Percentiles rank a stretch among this genome's conserved stretches.
Conservation (phyloP, 2,329 filamentous ascomycete species). For the Talaromyces rugulosus region DNA sequence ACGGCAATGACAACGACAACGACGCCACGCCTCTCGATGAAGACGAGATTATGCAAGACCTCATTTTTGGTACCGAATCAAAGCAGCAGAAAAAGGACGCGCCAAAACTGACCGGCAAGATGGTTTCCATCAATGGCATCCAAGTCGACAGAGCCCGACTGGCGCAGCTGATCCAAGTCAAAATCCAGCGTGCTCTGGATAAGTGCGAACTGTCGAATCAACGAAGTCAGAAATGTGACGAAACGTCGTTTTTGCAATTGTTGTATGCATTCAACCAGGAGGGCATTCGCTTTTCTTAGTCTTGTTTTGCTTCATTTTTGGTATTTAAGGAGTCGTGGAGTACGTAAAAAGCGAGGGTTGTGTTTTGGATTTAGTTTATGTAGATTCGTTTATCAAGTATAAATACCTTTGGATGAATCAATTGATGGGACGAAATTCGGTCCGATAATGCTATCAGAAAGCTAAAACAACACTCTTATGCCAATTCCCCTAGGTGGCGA, state of each 20-base stretch:
- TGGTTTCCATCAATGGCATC: constrained; percentile 9
- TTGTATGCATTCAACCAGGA: constrained; percentile 83
- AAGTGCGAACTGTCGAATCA: constrained; percentile 78
- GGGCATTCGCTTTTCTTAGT: constrained; percentile 62
- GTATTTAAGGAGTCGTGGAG: background rate
- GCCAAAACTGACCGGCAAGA: constrained; percentile 44
- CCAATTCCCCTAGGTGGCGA: constrained; percentile 19
- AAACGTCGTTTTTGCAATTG: constrained; percentile 84
- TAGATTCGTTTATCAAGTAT: constrained; percentile 3
- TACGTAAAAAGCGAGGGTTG: background rate
- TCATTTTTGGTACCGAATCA: constrained; percentile 41
- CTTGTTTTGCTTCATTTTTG: background rate
- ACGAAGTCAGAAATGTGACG: constrained; percentile 80
- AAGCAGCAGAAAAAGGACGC: constrained; percentile 65
- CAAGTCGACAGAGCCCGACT: constrained; percentile 38
- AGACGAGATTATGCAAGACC: constrained; percentile 54
- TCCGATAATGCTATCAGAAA: constrained; percentile 24
- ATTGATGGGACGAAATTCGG: background rate
- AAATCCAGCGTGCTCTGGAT: constrained; percentile 80
- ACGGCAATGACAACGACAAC: background rate
- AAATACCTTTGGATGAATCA: background rate
- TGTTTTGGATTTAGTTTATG: background rate
- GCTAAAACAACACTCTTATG: constrained; percentile 26
- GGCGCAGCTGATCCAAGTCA: constrained; percentile 74
- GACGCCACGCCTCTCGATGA: constrained; percentile 25